phyloP scores from a whole-genome alignment of 1,139 yeast genomes.

The Pichia inconspicua region DNA sequence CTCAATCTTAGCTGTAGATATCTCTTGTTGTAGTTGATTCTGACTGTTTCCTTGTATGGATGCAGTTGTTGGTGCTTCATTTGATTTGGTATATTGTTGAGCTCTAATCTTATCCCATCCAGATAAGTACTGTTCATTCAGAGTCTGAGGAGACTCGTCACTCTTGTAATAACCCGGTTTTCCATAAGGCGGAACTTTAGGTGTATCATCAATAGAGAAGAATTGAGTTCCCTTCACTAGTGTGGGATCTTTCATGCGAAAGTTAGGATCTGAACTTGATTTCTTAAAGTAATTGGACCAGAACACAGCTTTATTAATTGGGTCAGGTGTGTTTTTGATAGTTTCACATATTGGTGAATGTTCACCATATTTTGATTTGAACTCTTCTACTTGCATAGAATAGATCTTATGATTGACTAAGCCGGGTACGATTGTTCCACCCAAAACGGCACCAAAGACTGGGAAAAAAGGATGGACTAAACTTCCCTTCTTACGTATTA shows the following conservation, averaged over 20 bases:
- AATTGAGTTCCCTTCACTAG: slow-evolving; percentile 8
- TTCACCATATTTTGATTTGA: slow-evolving; percentile 16
- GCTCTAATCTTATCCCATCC: slow-evolving; percentile 17
- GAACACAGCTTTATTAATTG: slow-evolving; percentile 19
- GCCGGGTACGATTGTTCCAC: slow-evolving; percentile 19
- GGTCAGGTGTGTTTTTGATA: slow-evolving; percentile 20
- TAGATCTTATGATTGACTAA: slow-evolving; percentile 14
- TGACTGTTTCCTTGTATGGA: not conserved
- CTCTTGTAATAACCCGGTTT: slow-evolving; percentile 10
- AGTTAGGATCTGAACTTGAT: slow-evolving; percentile 18
- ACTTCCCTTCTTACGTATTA: slow-evolving; percentile 18
- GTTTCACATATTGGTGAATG: slow-evolving; percentile 16
- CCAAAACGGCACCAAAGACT: slow-evolving; percentile 19
- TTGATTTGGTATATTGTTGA: not conserved
- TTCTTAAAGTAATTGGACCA: slow-evolving; percentile 25
- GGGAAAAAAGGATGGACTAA: slow-evolving; percentile 21
- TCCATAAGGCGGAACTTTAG: slow-evolving; percentile 10
- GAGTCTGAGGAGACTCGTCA: slow-evolving; percentile 3
- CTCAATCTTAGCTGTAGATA: not conserved
- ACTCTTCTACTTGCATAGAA: slow-evolving; percentile 7
- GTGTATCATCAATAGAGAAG: slow-evolving; percentile 6
- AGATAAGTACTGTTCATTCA: slow-evolving; percentile 5
- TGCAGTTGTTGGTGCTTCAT: not conserved
- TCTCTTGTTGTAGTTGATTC: not conserved
- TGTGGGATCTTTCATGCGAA: slow-evolving; percentile 24